phyloP scores from a whole-genome alignment of 371 early-diverging fungal genomes.

The Mortierella sp. region DNA sequence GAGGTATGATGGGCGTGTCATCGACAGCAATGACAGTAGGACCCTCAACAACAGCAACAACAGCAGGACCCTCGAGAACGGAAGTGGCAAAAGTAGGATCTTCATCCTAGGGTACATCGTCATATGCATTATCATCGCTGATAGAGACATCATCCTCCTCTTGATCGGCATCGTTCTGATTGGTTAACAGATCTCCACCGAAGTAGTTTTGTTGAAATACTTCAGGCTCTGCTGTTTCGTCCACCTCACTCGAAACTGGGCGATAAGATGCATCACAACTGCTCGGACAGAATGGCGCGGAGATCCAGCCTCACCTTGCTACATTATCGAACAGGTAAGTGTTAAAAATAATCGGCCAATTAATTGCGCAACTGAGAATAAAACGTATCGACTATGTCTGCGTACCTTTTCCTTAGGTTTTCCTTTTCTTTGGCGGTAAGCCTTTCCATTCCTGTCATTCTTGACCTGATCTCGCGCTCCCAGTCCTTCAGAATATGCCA shows the following conservation, averaged over 20 bases:
- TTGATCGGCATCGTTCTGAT: neutral
- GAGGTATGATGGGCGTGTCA: neutral
- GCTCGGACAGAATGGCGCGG: conserved; percentile 1
- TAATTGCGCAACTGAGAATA: neutral
- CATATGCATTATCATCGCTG: neutral
- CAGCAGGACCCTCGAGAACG: neutral
- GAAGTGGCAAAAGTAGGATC: neutral
- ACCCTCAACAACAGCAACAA: too few relatives aligned
- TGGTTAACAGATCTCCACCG: neutral
- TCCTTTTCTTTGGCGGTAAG: neutral
- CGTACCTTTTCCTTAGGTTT: conserved; percentile 13
- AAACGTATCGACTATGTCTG: neutral
- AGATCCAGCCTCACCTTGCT: conserved; percentile 8
- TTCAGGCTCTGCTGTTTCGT: neutral
- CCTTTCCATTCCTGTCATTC: neutral
- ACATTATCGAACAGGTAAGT: neutral
- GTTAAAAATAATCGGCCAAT: neutral
- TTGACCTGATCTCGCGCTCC: conserved; percentile 12
- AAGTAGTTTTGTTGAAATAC: conserved; percentile 28
- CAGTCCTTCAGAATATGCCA: conserved; percentile 36
- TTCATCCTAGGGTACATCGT: neutral
- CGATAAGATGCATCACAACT: neutral
- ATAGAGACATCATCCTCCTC: neutral
- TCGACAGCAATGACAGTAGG: neutral
- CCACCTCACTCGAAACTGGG: conserved; percentile 12